phyloP scores from a whole-genome alignment of 2,329 filamentous ascomycete genomes.

The Diaporthe velutina region DNA sequence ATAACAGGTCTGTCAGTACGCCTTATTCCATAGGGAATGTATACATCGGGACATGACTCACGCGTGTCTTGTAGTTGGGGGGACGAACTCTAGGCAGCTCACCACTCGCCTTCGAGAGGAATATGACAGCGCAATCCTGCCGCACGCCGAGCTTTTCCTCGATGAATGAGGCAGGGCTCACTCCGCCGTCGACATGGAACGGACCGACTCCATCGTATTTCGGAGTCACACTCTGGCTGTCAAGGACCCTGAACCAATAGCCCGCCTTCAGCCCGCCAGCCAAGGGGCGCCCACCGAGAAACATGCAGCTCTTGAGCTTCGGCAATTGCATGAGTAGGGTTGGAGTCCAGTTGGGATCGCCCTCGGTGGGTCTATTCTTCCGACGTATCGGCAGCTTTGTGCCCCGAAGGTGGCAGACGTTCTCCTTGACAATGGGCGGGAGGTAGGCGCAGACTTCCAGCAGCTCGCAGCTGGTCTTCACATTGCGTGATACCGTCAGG shows the following conservation, averaged over 20 bases:
- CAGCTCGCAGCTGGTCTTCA: too few relatives aligned
- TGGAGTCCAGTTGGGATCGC: background rate
- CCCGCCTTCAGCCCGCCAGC: background rate
- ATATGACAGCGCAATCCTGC: background rate
- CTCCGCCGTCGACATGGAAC: background rate
- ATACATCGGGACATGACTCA: background rate
- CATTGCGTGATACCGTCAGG: background rate
- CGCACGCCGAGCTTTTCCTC: background rate
- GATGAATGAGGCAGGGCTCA: background rate
- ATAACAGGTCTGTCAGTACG: background rate
- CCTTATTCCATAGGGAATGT: background rate
- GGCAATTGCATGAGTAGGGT: background rate
- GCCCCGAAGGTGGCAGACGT: background rate
- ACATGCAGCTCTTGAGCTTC: background rate
- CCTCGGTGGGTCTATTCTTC: background rate
- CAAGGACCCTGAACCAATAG: background rate
- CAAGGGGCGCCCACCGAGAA: background rate
- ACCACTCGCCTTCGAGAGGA: background rate
- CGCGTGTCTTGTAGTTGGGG: background rate
- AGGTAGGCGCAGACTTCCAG: background rate
- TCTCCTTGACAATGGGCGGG: background rate
- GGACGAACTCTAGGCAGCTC: too few relatives aligned
- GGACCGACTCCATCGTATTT: background rate
- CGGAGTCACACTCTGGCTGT: too few relatives aligned
- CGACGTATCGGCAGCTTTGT: background rate